A percentile compares a stretch with the other conserved stretches of the same genome.
These are phyloP conservation scores for Penicillium nucicola DNA, from an alignment of 495 filamentous ascomycete genomes.

Conservation along the genomic window DNA sequence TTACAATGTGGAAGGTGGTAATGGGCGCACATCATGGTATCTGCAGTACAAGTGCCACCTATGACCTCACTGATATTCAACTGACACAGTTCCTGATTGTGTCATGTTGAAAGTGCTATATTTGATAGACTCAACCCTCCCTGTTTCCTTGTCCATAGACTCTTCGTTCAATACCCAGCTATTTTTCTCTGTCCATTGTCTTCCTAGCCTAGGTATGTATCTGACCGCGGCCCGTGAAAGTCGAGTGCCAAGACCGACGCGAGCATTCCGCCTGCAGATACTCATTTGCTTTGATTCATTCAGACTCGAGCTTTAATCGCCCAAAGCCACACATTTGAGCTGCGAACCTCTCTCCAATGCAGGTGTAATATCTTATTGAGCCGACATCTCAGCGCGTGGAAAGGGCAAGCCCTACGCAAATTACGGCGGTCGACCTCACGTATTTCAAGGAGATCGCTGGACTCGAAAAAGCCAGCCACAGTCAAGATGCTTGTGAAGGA, in stretches of 20 bases:
- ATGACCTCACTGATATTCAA: slow-evolving; percentile 26
- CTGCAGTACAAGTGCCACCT: slow-evolving; percentile 12
- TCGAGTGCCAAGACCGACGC: slow-evolving; percentile 26
- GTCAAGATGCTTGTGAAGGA: slow-evolving; percentile 23
- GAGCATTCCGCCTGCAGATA: slow-evolving; percentile 21
- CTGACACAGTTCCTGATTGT: slow-evolving; percentile 11
- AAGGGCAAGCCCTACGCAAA: neutral
- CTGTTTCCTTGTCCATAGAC: neutral
- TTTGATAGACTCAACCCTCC: neutral
- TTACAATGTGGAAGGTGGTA: no score
- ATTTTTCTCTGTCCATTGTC: slow-evolving; percentile 6
- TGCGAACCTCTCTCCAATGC: neutral
- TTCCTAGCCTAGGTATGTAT: slow-evolving; percentile 1
- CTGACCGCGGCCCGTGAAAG: slow-evolving; percentile 24
- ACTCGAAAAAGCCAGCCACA: slow-evolving; percentile 7
- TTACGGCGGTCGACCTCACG: slow-evolving; percentile 2
- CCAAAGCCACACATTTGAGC: neutral
- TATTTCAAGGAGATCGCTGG: slow-evolving; percentile 6
- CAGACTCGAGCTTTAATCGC: neutral
- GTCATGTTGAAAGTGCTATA: neutral
- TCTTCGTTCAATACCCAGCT: neutral
- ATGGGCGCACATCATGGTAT: neutral
- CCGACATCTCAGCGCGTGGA: slow-evolving; percentile 1
- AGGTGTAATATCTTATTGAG: neutral
- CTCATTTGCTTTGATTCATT: slow-evolving; percentile 6